A percentile compares a stretch with the other conserved stretches of the same genome.
Evolutionary conservation across 176 grass and related monocot genomes (phyloP).

Genomic region (Musa troglodytarum): DNA sequence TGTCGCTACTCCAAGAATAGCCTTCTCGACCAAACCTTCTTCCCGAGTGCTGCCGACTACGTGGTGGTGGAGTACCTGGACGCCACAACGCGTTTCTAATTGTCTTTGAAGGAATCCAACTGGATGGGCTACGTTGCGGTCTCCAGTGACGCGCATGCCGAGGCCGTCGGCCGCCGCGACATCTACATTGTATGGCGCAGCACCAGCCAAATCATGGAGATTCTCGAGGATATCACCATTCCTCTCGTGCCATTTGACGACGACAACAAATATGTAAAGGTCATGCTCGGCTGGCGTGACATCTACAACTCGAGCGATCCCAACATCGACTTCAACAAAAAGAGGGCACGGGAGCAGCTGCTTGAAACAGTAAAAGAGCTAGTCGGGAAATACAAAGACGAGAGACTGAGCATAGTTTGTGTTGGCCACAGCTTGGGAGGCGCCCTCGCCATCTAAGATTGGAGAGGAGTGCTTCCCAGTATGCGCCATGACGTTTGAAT

Average conservation of each 20-base stretch:
- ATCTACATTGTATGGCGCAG: conserved; percentile 28
- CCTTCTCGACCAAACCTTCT: conserved; percentile 36
- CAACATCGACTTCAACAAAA: background rate
- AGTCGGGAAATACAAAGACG: conserved; percentile 2
- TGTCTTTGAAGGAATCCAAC: conserved; percentile 34
- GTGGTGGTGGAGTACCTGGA: conserved; percentile 54
- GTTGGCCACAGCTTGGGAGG: conserved; percentile 29
- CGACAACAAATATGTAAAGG: conserved; percentile 9
- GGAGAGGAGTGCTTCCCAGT: background rate
- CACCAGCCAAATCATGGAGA: conserved; percentile 5
- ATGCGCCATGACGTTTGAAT: conserved; percentile 20
- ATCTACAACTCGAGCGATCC: conserved; percentile 26
- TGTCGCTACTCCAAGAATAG: conserved; percentile 27
- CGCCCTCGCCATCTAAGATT: conserved; percentile 13
- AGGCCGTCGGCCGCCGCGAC: conserved; percentile 15
- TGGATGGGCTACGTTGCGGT: conserved; percentile 88
- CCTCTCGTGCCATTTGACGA: conserved; percentile 6
- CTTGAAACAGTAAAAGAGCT: background rate
- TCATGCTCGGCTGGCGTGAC: conserved; percentile 25
- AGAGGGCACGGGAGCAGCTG: conserved; percentile 24
- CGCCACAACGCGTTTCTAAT: conserved; percentile 25
- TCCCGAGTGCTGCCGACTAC: conserved; percentile 31
- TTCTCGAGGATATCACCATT: conserved; percentile 9
- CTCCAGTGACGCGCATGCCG: conserved; percentile 14
- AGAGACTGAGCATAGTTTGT: conserved; percentile 8